A percentile compares a stretch with the other conserved stretches of the same genome.
phyloP scores from a whole-genome alignment of 805 yeast genomes.

The Priceomyces castillae region DNA sequence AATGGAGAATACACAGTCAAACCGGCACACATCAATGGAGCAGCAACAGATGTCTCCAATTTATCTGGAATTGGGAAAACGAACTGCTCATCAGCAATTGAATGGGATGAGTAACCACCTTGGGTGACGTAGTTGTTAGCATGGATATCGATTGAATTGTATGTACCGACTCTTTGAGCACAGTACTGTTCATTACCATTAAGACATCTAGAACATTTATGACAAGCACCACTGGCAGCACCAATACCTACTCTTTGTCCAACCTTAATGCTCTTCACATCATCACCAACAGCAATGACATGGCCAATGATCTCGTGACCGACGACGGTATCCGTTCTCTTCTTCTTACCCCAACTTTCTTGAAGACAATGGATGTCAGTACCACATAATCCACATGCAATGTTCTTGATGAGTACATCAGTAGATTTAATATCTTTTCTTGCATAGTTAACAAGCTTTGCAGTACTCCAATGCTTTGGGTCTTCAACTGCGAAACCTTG shows the following conservation, averaged over 20 bases:
- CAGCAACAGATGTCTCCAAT: constrained; percentile 41
- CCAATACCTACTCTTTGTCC: constrained; percentile 85
- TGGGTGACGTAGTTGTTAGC: constrained; percentile 27
- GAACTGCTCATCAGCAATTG: constrained; percentile 42
- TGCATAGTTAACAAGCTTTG: constrained; percentile 23
- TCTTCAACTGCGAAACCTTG: constrained; percentile 30
- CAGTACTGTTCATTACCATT: constrained; percentile 48
- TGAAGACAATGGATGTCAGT: constrained; percentile 52
- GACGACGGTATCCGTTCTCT: constrained; percentile 38
- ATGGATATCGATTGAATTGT: constrained; percentile 38
- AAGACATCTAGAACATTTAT: constrained; percentile 55
- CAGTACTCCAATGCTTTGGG: constrained; percentile 25
- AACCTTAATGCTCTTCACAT: constrained; percentile 48
- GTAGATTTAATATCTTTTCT: constrained; percentile 23
- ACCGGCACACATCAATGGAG: constrained; percentile 59
- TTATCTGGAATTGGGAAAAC: constrained; percentile 49
- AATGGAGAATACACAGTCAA: constrained; percentile 54
- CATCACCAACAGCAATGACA: constrained; percentile 57
- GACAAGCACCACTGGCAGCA: constrained; percentile 63
- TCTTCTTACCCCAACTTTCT: constrained; percentile 48
- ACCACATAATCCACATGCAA: constrained; percentile 66
- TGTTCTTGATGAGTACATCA: constrained; percentile 55
- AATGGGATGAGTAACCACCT: constrained; percentile 52
- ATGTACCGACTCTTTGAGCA: constrained; percentile 47
- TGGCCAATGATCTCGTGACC: constrained; percentile 70